Base-by-base conservation (phyloP, 2,329 filamentous ascomycete genomes). In the Dryadomyces quercivorus region DNA sequence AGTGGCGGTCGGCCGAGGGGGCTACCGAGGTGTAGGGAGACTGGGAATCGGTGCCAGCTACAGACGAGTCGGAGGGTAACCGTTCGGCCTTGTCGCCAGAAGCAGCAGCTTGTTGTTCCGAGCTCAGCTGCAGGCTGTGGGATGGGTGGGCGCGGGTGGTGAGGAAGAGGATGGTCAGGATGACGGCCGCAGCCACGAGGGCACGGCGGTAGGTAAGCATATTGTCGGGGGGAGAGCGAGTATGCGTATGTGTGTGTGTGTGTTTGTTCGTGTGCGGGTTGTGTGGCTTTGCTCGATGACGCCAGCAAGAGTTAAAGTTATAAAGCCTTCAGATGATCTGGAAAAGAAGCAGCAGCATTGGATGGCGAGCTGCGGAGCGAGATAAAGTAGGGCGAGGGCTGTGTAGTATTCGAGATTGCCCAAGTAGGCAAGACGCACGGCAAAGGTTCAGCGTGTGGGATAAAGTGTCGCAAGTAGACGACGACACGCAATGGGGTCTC, bases 161-260 rank as follows among this genome's bases (percentile, higher is more conserved):
- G 59, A 92, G 71, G 70, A 84, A 82, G 69, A 91, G 75, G 63
- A 87, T 73, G 31, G 81, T 78, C 62, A 92, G 69, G 59, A 91
- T 70, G 65, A 84, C 78, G 62, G 80, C 77, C 50, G 88, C 86
- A 54, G 84, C 77, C 61, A 88, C 72, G 59, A 94, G 68, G 64
- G 86, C 86, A 70, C 86, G 85, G 64, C 83, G 81, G 65, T 87
- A 88, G 64, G 86, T 86, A 67, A 91, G 77, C 88, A 94, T 94
- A 56, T 64, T 72, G 65, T 31, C 8, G 26, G 51, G 10, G 38
- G 16, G 38, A 42, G 38, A 42, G 38, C 5, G 12, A 6, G 38
- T 42, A 8, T 31, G 26, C 8, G 26, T 31, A 31, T 31, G 26
- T 31, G 26, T 31, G 26, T n/a, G n/a, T n/a, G n/a, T n/a, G n/a